A percentile compares a stretch with the other conserved stretches of the same genome.
phyloP scores from a whole-genome alignment of 129 eudicot species.

The Scalesia atractyloides region DNA sequence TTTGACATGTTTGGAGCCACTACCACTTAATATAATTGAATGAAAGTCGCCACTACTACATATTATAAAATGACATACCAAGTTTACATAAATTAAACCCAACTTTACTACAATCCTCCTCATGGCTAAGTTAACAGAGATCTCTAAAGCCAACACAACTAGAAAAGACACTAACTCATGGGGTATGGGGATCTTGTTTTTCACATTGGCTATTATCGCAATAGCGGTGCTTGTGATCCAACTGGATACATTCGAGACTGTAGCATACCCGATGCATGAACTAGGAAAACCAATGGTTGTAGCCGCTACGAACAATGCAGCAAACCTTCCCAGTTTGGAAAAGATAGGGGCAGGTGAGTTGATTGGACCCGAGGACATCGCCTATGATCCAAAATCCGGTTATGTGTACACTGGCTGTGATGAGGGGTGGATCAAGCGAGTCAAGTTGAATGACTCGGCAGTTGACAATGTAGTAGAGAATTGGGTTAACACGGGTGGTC shows the following conservation, averaged over 20 bases:
- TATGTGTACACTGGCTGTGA: conserved; percentile 59
- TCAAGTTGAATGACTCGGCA: conserved; percentile 36
- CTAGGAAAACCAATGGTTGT: conserved; percentile 23
- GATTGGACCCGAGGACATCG: conserved; percentile 63
- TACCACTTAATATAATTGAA: not conserved
- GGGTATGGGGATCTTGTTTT: conserved; percentile 6
- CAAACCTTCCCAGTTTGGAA: conserved; percentile 49
- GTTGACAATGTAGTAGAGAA: conserved; percentile 42
- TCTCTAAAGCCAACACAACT: not conserved
- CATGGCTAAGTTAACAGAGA: conserved; percentile 19
- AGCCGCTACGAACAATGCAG: conserved; percentile 33
- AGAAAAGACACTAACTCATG: not conserved
- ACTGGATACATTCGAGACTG: conserved; percentile 63
- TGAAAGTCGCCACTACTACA: not conserved
- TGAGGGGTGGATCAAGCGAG: conserved; percentile 86
- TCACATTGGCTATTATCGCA: conserved; percentile 1
- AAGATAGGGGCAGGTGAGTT: conserved; percentile 55
- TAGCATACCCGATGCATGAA: conserved; percentile 47
- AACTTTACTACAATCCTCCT: not conserved
- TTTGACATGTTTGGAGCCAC: too few relatives aligned
- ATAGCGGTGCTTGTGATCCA: conserved; percentile 28
- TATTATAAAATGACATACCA: not conserved
- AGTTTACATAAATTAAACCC: not conserved
- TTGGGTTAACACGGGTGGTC: conserved; percentile 86
- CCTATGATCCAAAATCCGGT: conserved; percentile 47